A percentile compares a stretch with the other conserved stretches of the same genome.
Conservation (phyloP, 441 rosid genomes). For the Erysimum pusillum region DNA sequence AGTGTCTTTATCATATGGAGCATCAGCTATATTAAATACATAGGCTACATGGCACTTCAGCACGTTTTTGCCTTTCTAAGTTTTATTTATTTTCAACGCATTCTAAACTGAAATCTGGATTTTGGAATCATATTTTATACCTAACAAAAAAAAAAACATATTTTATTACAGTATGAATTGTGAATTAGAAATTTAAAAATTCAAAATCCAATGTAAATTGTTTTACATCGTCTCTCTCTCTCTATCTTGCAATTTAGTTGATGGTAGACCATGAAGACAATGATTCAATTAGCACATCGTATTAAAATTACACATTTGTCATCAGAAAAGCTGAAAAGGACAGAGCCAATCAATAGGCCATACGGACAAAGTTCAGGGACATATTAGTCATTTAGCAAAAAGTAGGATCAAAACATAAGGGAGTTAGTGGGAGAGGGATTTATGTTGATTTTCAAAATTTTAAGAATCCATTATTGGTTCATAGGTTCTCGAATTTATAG, state of each 20-base stretch:
- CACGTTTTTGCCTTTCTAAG: slow-evolving; percentile 36
- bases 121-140: neutral
- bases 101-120: neutral
- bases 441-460: too few species aligned
- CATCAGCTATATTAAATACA: slow-evolving; percentile 2
- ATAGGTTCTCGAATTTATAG: too few species aligned
- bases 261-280: neutral
- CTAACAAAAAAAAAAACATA: neutral
- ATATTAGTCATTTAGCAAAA: neutral
- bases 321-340: neutral
- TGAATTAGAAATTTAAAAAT: neutral
- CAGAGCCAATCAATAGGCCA: neutral
- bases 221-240: neutral
- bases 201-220: neutral
- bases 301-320: slow-evolving; percentile 4
- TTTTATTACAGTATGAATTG: neutral
- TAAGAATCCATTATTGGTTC: too few species aligned
- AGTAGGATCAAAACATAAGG: too few species aligned
- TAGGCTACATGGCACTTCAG: slow-evolving; percentile 35
- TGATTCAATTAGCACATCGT: neutral
- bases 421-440: too few species aligned
- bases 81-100: slow-evolving; percentile 9
- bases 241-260: neutral
- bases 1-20: slow-evolving; percentile 24
- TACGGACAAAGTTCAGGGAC: neutral